Evolutionary conservation across 1,139 yeast genomes (phyloP), one percentile per base, ranked within the genome.

Genomic region (Suhomyces bolitotheri): DNA sequence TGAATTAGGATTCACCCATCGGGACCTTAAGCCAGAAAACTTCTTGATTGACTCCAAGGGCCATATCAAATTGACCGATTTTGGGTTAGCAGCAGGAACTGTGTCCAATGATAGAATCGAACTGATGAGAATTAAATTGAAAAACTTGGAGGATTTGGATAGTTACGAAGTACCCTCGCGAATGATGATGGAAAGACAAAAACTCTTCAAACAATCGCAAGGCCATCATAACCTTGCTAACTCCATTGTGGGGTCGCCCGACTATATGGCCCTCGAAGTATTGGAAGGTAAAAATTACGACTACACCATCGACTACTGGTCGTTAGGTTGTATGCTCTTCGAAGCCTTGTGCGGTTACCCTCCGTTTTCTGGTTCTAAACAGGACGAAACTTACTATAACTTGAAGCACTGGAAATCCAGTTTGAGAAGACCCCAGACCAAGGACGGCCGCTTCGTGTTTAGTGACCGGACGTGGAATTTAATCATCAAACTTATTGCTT

Each of bases 241-340:
- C 53, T 88, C 97, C 1, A 89, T 92, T 47, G 99, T 94, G 9
- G 99, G 99, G 0, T 86, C 96, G 5, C 99, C 99, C 1, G 99
- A 94, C 59, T 94, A 94, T 59, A 94, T 94, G 99, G 98, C 99
- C 1, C 73, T 94, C 37, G 99, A 94, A 60, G 97, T 94, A 5
- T 77, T 94, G 44, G 95, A 88, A 60, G 98, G 98, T 7, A 84
- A 84, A 52, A 82, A 83, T 43, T 94, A 94, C 59, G 96, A 94
- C 57, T 90, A 83, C 57, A 90, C 98, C 13, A 95, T 94, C 43
- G 99, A 94, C 66, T 94, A 94, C 61, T 94, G 99, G 99, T 90
- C 97, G 0, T 72, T 94, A 37, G 99, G 98, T 2, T 94, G 98
- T 61, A 87, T 87, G 78, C 68, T 90, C 16, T 90, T 85, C 56